Evolutionary conservation across 768 basidiomycete genomes (phyloP).

Genomic region (Ramaria rubella): DNA sequence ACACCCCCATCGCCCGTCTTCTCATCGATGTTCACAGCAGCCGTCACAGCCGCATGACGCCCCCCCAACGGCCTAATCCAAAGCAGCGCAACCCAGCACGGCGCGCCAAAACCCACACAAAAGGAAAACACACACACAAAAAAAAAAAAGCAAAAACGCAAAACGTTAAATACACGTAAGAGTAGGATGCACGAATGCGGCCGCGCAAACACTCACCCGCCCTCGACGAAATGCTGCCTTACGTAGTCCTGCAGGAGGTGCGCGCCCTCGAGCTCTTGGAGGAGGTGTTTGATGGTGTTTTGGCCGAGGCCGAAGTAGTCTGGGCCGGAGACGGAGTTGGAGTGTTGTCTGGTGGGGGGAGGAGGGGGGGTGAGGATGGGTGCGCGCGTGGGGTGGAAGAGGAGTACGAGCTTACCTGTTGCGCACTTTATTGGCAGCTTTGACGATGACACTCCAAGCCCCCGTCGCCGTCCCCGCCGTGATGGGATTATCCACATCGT

Average conservation of each 20-base stretch:
- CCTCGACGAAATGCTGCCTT: constrained; percentile 81
- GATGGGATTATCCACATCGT: constrained; percentile 63
- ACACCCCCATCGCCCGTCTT: constrained; percentile 31
- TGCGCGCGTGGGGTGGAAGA: not conserved
- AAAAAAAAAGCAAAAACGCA: not conserved
- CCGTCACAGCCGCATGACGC: constrained; percentile 75
- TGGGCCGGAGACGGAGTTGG: constrained; percentile 81
- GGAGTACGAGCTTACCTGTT: constrained; percentile 45
- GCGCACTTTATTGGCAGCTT: constrained; percentile 73
- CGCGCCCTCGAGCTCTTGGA: constrained; percentile 76
- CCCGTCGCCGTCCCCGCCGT: constrained; percentile 85
- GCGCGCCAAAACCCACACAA: constrained; percentile 7
- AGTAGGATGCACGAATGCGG: constrained; percentile 80
- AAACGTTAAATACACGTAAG: no score
- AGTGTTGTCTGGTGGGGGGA: constrained; percentile 46
- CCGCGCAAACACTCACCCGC: constrained; percentile 57
- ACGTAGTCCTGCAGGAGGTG: constrained; percentile 72
- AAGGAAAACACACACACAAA: constrained; percentile 9
- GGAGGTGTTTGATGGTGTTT: constrained; percentile 83
- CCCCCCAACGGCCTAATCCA: constrained; percentile 71
- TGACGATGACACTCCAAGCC: constrained; percentile 80
- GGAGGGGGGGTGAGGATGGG: not conserved
- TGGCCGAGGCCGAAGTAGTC: constrained; percentile 85
- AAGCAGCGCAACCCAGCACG: constrained; percentile 15
- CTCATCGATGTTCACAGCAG: constrained; percentile 65